Evolutionary conservation across 2,329 filamentous ascomycete species (phyloP), one percentile per base, ranked within the genome.

Genomic region (Colletotrichum sp.): DNA sequence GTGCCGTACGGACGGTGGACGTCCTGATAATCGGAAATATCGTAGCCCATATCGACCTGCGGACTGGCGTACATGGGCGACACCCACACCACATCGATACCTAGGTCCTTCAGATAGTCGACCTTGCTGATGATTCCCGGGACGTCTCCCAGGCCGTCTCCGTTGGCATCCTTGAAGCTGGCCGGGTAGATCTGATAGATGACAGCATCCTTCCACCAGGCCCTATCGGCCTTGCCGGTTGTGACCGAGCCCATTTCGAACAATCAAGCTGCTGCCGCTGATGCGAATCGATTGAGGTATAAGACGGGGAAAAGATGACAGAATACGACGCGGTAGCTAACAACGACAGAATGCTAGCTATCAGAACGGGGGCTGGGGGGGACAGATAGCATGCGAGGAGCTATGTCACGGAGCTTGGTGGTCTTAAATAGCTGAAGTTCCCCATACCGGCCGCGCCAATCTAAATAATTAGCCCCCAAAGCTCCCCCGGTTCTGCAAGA

Each of bases 11-110:
- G 89, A 3, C 88, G 84, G 79, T 94, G 90, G 32, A 95, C 91
- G 30, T 87, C 87, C 80, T 93, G 90, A 78, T 95, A 95, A 82
- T 95, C 90, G 28, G 90, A 88, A 65, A 94, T 91, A 80, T 94
- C 93, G 80, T 94, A 94, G 34, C 92, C 93, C 92, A 94, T 93
- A 79, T 94, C 93, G 6, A 91, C 85, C 79, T 93, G 90, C 0
- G 93, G 93, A 6, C 88, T 90, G 77, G 92, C 89, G 79, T 91
- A 93, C 81, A 93, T 91, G 15, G 93, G 93, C 60, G 90, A 93
- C 1, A 93, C 83, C 93, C 93, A 95, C 65, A 95, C 86, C 8
- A 92, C 88, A 79, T 94, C 90, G 12, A 93, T 85, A 1, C 93
- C 93, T 0, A 95, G 84, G 3, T 85, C 83, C 80, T 91, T 86